Percentiles rank a stretch among this genome's conserved stretches.
These are phyloP conservation scores for Fagus sylvatica DNA, from an alignment of 306 rosid species.

Conservation along the genomic window DNA sequence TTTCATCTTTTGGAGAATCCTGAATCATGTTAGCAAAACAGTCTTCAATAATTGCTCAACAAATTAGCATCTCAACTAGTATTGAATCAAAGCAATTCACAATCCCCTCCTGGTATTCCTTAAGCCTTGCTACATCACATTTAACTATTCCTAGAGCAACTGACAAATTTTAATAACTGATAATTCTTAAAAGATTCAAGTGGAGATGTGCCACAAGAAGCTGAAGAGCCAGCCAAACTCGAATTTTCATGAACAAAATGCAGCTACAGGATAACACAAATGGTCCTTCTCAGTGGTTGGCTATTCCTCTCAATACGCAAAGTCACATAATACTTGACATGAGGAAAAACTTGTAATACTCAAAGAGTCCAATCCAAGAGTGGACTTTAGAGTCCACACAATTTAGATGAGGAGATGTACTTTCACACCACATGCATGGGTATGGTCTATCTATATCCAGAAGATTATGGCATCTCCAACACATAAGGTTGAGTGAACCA, in stretches of 20 bases:
- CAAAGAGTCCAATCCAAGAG: background rate
- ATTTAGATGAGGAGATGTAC: background rate
- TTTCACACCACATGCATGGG: background rate
- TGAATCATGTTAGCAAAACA: constrained; percentile 29
- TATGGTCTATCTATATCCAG: background rate
- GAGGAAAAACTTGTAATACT: constrained; percentile 17
- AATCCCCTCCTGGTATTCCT: background rate
- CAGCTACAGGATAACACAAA: background rate
- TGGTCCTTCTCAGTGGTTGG: background rate
- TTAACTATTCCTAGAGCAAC: background rate
- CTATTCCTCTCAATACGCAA: background rate
- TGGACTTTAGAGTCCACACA: background rate
- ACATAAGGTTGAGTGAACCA: constrained; percentile 6
- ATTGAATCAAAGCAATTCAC: background rate
- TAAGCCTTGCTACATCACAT: background rate
- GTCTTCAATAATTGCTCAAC: constrained; percentile 4
- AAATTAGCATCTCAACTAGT: constrained; percentile 16
- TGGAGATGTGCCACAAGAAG: background rate
- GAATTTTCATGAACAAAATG: background rate
- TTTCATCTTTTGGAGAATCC: constrained; percentile 75
- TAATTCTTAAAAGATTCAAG: background rate
- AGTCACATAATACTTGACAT: background rate
- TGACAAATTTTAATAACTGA: background rate
- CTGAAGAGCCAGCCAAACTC: background rate
- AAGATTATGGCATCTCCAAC: background rate